Base-by-base conservation (phyloP, 2,329 filamentous ascomycete species). In the Verruconis gallopava region DNA sequence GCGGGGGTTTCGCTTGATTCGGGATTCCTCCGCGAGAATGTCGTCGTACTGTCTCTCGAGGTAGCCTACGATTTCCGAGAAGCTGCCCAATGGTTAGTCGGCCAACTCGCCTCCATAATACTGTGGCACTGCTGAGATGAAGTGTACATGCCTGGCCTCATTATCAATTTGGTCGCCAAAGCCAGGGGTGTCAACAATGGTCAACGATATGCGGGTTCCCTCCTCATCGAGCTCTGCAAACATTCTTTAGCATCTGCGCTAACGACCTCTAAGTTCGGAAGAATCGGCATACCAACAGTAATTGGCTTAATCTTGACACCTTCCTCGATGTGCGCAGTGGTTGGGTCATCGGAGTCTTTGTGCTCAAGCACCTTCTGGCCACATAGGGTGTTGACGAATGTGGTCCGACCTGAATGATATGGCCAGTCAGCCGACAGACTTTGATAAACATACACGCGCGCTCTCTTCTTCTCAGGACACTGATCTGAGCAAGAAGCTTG, bases 1-100 rank as follows among this genome's bases (percentile, higher is more conserved):
- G 59, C 91, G 81, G 55, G 91, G 91, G 72, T 98, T 98, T 86
- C 91, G 91, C 84, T 98, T 98, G 75, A 98, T 98, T 72, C 91
- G 85, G 57, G 91, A 96, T 72, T 98, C 91, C 71, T 96, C 89
- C 48, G 91, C 89, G 55, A 98, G 77, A 73, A 98, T 96, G 63
- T 96, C 88, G 67, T 98, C 91, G 67, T 96, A 96, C 77, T 98
- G 89, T 69, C 89, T 79, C 75, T 98, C 91, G 57, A 98, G 84
- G 68, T 93, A 95, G 53, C 88, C 89, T 53, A 94, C 88, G 57
- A 98, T 98, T 67, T 96, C 91, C 55, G 82, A 81, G 64, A 98
- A 98, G 70, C 86, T 93, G 52, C 43, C 44, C 41, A 19, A 9
- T 36, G 14, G 48, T 59, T 43, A 62, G 53, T 33, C n/a, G 22